Evolutionary conservation across 1,284 basidiomycete genomes (phyloP), one percentile per base, ranked within the genome.

Genomic region (Trametes pubescens): DNA sequence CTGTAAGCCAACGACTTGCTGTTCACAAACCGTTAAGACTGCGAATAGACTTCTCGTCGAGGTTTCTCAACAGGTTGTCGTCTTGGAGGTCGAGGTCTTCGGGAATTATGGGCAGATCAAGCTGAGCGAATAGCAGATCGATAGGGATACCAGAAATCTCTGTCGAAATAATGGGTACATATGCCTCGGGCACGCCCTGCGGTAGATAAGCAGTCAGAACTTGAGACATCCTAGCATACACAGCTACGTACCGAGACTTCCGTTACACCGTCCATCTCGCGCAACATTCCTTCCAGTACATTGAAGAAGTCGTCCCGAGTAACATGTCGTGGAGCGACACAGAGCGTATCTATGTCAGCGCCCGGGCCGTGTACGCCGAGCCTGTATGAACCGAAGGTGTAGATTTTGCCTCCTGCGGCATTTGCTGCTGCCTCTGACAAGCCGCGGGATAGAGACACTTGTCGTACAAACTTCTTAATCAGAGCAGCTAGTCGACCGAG

Each of bases 281-380:
- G 88, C 61, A 99, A 81, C 92, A 99, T 95, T 22, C 86, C 83
- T 75, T 96, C 94, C 72, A 99, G 96, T 40, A 91, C 84, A 0
- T 90, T 88, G 74, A 98, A 98, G 81, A 99, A 99, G 80, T 99
- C 95, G 71, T 98, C 96, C 67, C 94, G 86, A 68, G 91, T 92
- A 60, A 99, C 92, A 78, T 99, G 95, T 77, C 96, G 95, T 4
- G 97, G 97, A 29, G 97, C 98, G 35, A 99, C 97, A 77, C 95
- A 95, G 38, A 99, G 83, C 14, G 96, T 99, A 81, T 99, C 97
- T 76, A 99, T 99, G 88, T 99, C 97, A 52, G 93, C 87, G 11
- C 95, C 94, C 47, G 98, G 97, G 18, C 95, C 95, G 79, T 99
- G 98, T 16, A 99, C 97, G 62, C 97, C 97, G 57, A 99, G 83